A percentile compares a stretch with the other conserved stretches of the same genome.
These are phyloP conservation scores for Neonectria magnoliae DNA, from an alignment of 2,329 filamentous ascomycete genomes.

Conservation along the genomic window DNA sequence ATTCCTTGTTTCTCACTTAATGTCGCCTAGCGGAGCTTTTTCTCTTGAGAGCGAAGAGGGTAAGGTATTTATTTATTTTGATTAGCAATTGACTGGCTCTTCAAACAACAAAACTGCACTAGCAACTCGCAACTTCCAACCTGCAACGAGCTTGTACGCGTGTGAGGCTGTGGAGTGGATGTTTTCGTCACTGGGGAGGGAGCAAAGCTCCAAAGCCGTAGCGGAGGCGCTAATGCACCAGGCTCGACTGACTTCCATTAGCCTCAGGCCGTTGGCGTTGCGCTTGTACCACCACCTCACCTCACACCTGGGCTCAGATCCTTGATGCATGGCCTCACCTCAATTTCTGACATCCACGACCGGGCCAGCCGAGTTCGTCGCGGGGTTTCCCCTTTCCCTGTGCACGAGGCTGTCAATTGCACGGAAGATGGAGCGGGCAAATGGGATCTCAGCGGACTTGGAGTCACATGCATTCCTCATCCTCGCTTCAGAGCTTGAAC, in stretches of 20 bases:
- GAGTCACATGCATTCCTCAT: not conserved
- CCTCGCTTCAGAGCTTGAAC: not conserved
- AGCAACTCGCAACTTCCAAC: no score
- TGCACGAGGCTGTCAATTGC: not conserved
- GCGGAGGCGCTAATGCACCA: slow-evolving; percentile 40
- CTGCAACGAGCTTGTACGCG: not conserved
- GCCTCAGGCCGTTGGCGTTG: not conserved
- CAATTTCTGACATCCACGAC: not conserved
- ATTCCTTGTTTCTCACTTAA: not conserved
- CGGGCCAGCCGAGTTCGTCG: not conserved
- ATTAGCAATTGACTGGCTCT: not conserved
- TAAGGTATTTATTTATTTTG: not conserved
- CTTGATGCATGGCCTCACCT: slow-evolving; percentile 21
- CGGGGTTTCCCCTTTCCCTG: not conserved
- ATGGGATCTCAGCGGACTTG: not conserved
- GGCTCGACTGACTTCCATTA: slow-evolving; percentile 28
- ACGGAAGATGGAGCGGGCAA: not conserved
- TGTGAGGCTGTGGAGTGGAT: not conserved
- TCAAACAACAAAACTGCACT: not conserved
- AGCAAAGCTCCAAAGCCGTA: slow-evolving; percentile 4
- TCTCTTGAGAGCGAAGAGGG: not conserved
- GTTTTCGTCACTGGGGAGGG: not conserved
- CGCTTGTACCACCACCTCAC: slow-evolving; percentile 27
- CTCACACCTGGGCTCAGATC: slow-evolving; percentile 30
- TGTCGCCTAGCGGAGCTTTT: not conserved